Percentiles rank a stretch among this genome's conserved stretches.
These are phyloP conservation scores for Pholiota microspora DNA, from an alignment of 768 basidiomycete genomes.

Conservation along the genomic window DNA sequence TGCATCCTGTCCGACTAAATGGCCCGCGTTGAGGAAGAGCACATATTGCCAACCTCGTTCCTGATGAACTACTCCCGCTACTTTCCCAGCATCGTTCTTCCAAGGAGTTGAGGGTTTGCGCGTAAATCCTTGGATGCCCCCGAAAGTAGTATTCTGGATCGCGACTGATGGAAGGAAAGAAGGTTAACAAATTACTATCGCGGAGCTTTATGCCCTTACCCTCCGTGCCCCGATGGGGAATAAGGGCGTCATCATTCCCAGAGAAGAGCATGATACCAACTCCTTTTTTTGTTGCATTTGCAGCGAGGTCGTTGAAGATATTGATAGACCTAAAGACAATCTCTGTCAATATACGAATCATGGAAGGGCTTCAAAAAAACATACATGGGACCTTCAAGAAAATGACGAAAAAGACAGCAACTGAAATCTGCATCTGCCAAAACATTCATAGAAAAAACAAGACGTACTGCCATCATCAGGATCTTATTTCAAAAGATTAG, in stretches of 20 bases:
- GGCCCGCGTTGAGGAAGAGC: constrained; percentile 39
- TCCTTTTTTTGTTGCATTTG: constrained; percentile 52
- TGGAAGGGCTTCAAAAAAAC: constrained; percentile 2
- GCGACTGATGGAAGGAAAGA: constrained; percentile 37
- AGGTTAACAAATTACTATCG: neutral
- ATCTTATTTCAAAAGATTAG: constrained; percentile 7
- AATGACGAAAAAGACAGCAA: neutral
- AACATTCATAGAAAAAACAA: neutral
- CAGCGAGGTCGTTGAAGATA: constrained; percentile 64
- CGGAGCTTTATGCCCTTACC: constrained; percentile 31
- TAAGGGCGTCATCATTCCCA: constrained; percentile 67
- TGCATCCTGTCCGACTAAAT: constrained; percentile 34
- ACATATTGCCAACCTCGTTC: constrained; percentile 67
- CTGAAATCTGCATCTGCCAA: neutral
- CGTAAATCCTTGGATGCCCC: constrained; percentile 74
- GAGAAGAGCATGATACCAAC: constrained; percentile 61
- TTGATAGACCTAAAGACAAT: constrained; percentile 48
- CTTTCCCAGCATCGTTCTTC: constrained; percentile 54
- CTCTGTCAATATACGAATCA: neutral
- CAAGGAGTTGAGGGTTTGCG: constrained; percentile 67
- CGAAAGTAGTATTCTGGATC: constrained; percentile 81
- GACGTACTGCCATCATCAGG: constrained; percentile 34
- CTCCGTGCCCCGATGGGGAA: constrained; percentile 64
- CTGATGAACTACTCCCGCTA: constrained; percentile 71
- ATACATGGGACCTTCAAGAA: constrained; percentile 16